Evolutionary conservation across 768 basidiomycete species (phyloP).

Genomic region (Pleurotus giganteus): DNA sequence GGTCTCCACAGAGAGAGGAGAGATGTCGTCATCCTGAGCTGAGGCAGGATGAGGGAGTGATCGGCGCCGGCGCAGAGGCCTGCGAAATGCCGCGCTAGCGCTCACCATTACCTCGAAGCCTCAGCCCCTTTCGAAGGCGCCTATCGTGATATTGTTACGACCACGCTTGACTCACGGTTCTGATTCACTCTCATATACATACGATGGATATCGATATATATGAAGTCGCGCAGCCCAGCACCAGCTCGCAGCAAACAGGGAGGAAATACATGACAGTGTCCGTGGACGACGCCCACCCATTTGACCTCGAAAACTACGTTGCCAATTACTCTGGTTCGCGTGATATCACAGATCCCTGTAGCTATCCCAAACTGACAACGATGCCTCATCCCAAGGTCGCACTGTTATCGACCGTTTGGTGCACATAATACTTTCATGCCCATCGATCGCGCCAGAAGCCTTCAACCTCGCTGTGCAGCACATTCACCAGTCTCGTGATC

Average conservation of each 20-base stretch:
- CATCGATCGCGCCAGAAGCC: conserved; percentile 70
- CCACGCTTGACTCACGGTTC: no score
- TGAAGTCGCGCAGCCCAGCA: conserved; percentile 21
- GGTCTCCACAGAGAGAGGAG: no score
- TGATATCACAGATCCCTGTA: neutral
- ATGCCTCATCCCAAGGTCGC: conserved; percentile 49
- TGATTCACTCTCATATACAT: neutral
- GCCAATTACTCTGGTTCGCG: conserved; percentile 68
- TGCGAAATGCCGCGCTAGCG: no score
- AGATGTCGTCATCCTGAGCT: no score
- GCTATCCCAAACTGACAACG: neutral
- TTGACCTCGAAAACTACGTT: conserved; percentile 82
- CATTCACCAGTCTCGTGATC: conserved; percentile 69
- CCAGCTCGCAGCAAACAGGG: conserved; percentile 17
- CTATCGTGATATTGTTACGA: no score
- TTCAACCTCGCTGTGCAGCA: conserved; percentile 63
- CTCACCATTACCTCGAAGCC: no score
- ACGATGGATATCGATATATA: conserved; percentile 16
- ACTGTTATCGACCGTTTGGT: conserved; percentile 73
- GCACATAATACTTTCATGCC: conserved; percentile 62
- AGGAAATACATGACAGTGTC: conserved; percentile 32
- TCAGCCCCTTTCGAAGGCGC: no score
- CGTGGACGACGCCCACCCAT: conserved; percentile 80
- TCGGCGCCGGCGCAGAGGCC: no score
- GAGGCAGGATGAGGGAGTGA: no score